Percentiles rank a stretch among this genome's conserved stretches.
These are phyloP conservation scores for Ochetophila trinervis DNA, from an alignment of 306 rosid species.

Conservation along the genomic window DNA sequence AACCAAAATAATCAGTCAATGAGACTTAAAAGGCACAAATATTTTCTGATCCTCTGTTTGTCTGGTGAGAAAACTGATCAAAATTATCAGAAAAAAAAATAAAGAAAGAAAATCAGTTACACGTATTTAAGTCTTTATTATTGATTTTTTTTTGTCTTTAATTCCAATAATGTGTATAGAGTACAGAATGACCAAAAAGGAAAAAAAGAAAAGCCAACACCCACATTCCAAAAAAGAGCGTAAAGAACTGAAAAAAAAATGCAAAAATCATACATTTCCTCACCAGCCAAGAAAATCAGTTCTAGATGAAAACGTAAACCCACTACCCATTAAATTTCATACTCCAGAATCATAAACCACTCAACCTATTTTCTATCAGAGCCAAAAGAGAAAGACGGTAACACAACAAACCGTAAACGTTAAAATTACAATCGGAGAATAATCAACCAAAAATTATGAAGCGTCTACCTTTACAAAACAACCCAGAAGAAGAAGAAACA, in stretches of 20 bases:
- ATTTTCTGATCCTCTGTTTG: neutral
- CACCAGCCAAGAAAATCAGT: neutral
- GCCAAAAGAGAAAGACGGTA: neutral
- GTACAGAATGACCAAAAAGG: neutral
- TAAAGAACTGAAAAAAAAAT: neutral
- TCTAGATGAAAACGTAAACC: neutral
- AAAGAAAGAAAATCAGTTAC: neutral
- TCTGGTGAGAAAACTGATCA: neutral
- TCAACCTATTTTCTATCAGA: neutral
- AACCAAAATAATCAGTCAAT: neutral
- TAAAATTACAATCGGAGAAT: neutral
- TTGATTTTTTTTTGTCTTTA: neutral
- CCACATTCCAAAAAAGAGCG: neutral
- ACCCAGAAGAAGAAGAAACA: conserved; percentile 34
- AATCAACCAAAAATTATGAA: neutral
- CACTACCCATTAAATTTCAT: neutral
- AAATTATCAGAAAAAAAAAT: neutral
- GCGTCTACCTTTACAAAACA: conserved; percentile 40
- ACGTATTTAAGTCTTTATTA: neutral
- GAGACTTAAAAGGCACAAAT: neutral
- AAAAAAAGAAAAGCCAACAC: neutral
- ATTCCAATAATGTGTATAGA: neutral
- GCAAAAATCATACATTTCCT: neutral
- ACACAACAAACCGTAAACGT: neutral
- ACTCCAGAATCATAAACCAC: neutral